Base-by-base conservation (phyloP, 768 basidiomycete genomes). In the Cystofilobasidium capitatum region DNA sequence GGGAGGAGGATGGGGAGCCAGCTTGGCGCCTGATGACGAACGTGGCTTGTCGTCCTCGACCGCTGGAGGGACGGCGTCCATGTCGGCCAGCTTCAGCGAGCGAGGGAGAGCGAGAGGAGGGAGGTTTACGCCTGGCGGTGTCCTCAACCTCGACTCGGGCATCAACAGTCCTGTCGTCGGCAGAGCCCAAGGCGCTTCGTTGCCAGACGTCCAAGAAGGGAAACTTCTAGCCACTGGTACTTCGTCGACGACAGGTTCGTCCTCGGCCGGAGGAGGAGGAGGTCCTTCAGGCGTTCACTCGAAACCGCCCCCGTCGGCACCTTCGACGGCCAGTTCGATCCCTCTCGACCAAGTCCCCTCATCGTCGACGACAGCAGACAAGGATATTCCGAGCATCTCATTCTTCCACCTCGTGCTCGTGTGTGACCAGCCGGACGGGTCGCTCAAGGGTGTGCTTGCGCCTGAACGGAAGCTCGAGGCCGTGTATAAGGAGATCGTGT, bases 401-500 rank as follows among this genome's bases (percentile, higher is more conserved):
- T 71, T 76, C 61, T 91, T 96, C 76, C 88, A 94, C 77, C 80
- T 96, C 70, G 87, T 91, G 13, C 76, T 94, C 62, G 89, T 93
- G 20, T 79, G 93, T 58, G 91, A 96, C 76, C 80, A 88, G 26
- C 92, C 92, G 2, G 91, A 94, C 76, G 62, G 40, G 31, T 70
- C 13, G 59, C 61, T 49, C 58, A 69, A 49, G 22, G 31, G 57
- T 54, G 61, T 70, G 64, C 39, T 49, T 61, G 33, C 55, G 65
- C 29, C 71, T 71, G 31, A 66, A 64, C 40, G 60, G 16, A 66
- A 74, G 45, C 75, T 74, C 47, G 89, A 94, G 74, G 84, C 86
- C 55, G 83, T 96, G 44, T 96, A 96, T 73, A 84, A 89, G 70
- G 91, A 92, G 74, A 82, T 94, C 65, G 87, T 86, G 0, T 93